phyloP scores from a whole-genome alignment of 208 protist species.

The Acanthamoeba culbertsoni region DNA sequence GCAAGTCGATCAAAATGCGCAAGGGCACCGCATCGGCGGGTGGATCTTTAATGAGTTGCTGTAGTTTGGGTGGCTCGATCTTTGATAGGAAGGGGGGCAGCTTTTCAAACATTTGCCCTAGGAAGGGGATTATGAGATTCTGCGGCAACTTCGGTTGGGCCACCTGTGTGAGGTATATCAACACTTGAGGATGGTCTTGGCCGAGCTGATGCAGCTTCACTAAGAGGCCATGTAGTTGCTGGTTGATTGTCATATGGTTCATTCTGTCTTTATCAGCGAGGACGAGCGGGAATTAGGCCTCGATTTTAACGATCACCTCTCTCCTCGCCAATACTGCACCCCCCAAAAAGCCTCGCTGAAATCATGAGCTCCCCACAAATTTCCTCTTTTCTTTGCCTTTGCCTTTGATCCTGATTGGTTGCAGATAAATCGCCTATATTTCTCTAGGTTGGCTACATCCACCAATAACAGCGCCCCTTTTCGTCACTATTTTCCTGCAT shows the following conservation, averaged over 20 bases:
- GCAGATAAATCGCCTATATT: too few relatives aligned
- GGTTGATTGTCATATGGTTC: slow-evolving; percentile 56
- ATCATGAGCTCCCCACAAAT: too few relatives aligned
- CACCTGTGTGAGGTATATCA: slow-evolving; percentile 62
- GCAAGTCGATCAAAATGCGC: slow-evolving; percentile 51
- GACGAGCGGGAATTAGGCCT: too few relatives aligned
- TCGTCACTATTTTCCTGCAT: too few relatives aligned
- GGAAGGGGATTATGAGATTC: slow-evolving; percentile 58
- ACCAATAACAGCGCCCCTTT: too few relatives aligned
- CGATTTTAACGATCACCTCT: too few relatives aligned
- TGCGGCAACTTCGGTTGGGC: slow-evolving; percentile 53
- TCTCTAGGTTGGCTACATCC: too few relatives aligned
- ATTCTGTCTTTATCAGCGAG: too few relatives aligned
- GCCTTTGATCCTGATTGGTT: too few relatives aligned
- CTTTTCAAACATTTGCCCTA: slow-evolving; percentile 72
- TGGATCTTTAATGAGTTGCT: slow-evolving; percentile 34
- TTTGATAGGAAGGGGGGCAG: slow-evolving; percentile 71
- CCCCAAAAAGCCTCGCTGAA: too few relatives aligned
- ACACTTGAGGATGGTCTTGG: slow-evolving; percentile 48
- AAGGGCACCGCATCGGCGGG: slow-evolving; percentile 55
- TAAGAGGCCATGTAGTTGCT: slow-evolving; percentile 50
- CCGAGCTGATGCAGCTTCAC: slow-evolving; percentile 66
- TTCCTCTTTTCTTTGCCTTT: too few relatives aligned
- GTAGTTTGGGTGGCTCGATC: slow-evolving; percentile 17
- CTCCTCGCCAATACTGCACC: too few relatives aligned